Evolutionary conservation across 768 basidiomycete species (phyloP), one percentile per base, ranked within the genome.

Genomic region (Podaxis mareebaensis): DNA sequence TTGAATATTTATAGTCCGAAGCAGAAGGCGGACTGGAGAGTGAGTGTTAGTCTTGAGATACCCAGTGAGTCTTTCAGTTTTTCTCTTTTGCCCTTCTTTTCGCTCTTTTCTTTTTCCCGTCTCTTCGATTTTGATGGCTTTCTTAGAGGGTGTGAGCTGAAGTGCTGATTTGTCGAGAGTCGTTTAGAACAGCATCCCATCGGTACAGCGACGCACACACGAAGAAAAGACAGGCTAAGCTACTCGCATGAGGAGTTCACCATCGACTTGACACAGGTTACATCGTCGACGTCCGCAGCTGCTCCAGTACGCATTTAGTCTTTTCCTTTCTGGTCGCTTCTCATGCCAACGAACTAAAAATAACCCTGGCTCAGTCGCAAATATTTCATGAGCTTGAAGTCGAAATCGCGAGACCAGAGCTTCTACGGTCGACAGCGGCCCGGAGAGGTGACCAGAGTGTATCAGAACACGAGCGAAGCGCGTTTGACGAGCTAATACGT

Each of bases 211-310:
- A 80, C 83, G 8, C 77, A 84, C 66, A 82, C 85, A 36, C 83
- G 92, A 63, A 81, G 83, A 77, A 99, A 97, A 77, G 93, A 99
- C 76, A 83, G 97, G 51, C 81, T 98, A 73, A 91, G 92, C 70
- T 99, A 99, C 74, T 78, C 88, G 3, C 97, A 99, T 74, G 95
- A 98, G 74, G 89, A 96, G 66, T 96, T 95, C 72, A 83, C 81
- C 66, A 89, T 99, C 66, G 97, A 99, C 77, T 83, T 99, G 54
- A 99, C 97, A 1, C 94, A 96, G 75, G 96, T 99, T 53, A 86
- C 85, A 1, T 82, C 88, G 3, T 80, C 79, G 7, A 69, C 76
- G 12, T 73, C 83, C 2, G 74, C 83, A 0, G 80, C 75, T 58
- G 75, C 76, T 62, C 79, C 83, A 49, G 90, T 91, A 71, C 67